A percentile compares a stretch with the other conserved stretches of the same genome.
Conservation (phyloP, 2,329 filamentous ascomycete species). For the Colletotrichum sp. region DNA sequence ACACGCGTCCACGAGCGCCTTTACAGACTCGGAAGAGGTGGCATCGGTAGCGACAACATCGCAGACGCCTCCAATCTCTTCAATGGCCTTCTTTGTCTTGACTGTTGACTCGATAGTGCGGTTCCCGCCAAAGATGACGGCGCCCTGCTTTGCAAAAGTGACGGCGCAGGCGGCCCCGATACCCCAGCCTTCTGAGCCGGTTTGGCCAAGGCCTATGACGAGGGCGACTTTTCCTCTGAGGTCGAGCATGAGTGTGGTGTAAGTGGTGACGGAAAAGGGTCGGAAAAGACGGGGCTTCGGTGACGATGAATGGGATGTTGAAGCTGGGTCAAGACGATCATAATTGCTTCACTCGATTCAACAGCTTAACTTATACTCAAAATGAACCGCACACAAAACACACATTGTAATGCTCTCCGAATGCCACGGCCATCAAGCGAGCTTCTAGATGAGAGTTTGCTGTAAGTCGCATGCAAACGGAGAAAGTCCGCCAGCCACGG, state of each 20-base stretch:
- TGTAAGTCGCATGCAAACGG: background rate
- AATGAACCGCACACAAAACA: background rate
- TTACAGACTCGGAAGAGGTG: slow-evolving; percentile 56
- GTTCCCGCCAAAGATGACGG: slow-evolving; percentile 56
- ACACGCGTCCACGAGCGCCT: slow-evolving; percentile 56
- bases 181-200: slow-evolving; percentile 50
- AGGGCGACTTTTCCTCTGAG: slow-evolving; percentile 48
- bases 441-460: background rate
- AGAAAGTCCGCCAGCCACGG: slow-evolving; percentile 2
- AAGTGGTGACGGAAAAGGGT: background rate
- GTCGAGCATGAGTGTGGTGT: slow-evolving; percentile 28
- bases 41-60: slow-evolving; percentile 53
- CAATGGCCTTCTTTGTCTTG: slow-evolving; percentile 43
- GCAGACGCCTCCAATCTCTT: slow-evolving; percentile 35
- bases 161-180: slow-evolving; percentile 56
- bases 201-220: slow-evolving; percentile 51
- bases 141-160: slow-evolving; percentile 51
- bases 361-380: background rate
- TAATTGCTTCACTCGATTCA: background rate
- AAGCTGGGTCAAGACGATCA: background rate
- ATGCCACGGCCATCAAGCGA: background rate
- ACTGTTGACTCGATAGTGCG: slow-evolving; percentile 43
- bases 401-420: fast-evolving
- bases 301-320: background rate
- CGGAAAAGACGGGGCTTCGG: background rate